phyloP scores from a whole-genome alignment of 192 early-diverging fungal species.

The Gaertneriomyces sp. region DNA sequence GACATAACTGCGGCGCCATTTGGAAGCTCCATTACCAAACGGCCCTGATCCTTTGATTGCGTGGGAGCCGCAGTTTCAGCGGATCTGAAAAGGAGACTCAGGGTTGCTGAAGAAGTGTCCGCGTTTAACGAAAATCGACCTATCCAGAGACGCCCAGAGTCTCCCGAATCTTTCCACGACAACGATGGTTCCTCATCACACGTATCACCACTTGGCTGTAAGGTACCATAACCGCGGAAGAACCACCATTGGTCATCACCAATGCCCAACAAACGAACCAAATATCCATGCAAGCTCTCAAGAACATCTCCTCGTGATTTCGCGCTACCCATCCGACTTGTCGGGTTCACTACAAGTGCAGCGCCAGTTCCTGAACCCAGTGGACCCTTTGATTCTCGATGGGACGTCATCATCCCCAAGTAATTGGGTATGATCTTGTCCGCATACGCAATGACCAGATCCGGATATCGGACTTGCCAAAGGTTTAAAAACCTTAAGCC shows the following conservation, averaged over 20 bases:
- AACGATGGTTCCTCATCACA: no score
- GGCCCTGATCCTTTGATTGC: no score
- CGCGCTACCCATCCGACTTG: constrained; percentile 26
- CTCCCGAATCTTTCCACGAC: no score
- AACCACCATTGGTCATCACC: constrained; percentile 44
- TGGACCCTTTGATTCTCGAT: constrained; percentile 20
- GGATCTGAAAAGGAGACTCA: no score
- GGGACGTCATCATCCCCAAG: constrained; percentile 51
- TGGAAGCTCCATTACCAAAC: no score
- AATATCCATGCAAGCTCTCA: constrained; percentile 53
- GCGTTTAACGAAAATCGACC: no score
- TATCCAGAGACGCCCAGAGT: no score
- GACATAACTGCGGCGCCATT: no score
- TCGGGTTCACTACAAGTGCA: constrained; percentile 32
- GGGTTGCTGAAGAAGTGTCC: no score
- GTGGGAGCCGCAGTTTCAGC: no score
- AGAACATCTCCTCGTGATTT: constrained; percentile 56
- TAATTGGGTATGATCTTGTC: constrained; percentile 67
- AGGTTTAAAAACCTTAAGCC: constrained; percentile 74
- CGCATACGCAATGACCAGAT: constrained; percentile 60
- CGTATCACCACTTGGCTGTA: no score
- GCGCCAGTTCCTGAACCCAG: constrained; percentile 24
- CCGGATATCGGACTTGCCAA: constrained; percentile 64
- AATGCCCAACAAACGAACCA: constrained; percentile 50
- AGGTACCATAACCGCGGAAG: constrained; percentile 26